Percentiles rank a stretch among this genome's conserved stretches.
Conservation (phyloP, 164 flowering plant species). For the Stephania cephalantha region DNA sequence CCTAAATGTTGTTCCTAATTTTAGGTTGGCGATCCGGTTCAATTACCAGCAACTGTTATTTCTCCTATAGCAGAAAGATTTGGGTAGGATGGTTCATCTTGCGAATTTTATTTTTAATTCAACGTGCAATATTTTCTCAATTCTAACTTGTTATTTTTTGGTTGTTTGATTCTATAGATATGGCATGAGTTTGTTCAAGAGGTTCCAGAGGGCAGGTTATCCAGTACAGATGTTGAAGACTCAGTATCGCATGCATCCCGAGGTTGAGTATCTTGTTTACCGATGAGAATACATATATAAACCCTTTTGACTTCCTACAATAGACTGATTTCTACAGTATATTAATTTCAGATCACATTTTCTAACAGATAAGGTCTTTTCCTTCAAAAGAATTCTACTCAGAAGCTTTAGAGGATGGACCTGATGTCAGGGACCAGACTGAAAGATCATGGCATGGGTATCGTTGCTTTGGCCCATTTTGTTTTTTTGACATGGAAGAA, state of each 20-base stretch:
- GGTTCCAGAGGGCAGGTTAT: constrained; percentile 88
- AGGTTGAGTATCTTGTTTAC: constrained; percentile 34
- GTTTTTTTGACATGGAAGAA: constrained; percentile 80
- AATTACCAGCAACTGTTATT: constrained; percentile 93
- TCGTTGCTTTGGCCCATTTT: constrained; percentile 91
- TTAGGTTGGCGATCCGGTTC: constrained; percentile 95
- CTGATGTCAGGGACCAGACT: constrained; percentile 50
- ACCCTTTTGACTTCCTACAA: neutral
- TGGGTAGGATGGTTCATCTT: constrained; percentile 42
- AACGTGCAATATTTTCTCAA: neutral
- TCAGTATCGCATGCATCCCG: constrained; percentile 98
- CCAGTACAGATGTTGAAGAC: constrained; percentile 91
- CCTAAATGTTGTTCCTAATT: neutral
- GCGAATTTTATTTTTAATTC: neutral
- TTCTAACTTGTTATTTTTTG: neutral
- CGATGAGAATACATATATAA: neutral
- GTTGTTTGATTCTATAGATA: constrained; percentile 36
- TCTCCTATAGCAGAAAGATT: constrained; percentile 63
- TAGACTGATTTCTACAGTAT: neutral
- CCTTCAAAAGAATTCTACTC: constrained; percentile 89
- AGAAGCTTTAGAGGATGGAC: constrained; percentile 77
- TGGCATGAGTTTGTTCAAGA: constrained; percentile 82
- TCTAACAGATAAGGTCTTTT: constrained; percentile 69
- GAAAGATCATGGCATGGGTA: constrained; percentile 67
- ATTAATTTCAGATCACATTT: neutral